Conservation (phyloP, 225 moss, liverwort and hornwort genomes). For the Sphagnum tenellum region DNA sequence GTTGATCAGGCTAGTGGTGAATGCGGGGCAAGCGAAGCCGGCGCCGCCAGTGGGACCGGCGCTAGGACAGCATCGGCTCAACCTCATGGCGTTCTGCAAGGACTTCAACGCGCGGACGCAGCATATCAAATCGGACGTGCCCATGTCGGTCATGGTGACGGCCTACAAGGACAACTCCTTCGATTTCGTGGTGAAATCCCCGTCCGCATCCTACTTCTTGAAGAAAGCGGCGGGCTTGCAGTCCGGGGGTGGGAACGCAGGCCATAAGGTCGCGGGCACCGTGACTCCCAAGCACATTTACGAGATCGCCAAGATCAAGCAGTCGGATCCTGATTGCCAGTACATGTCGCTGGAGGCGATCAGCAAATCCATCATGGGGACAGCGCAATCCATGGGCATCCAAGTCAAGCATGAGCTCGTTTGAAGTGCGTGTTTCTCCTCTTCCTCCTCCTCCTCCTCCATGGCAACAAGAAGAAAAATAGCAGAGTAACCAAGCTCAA, state of each 20-base stretch:
- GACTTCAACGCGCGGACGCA: slow-evolving; percentile 97
- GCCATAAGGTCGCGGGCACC: slow-evolving; percentile 65
- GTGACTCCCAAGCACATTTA: slow-evolving; percentile 77
- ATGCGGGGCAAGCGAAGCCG: slow-evolving; percentile 93
- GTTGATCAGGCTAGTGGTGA: slow-evolving; percentile 75
- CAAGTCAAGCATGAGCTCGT: slow-evolving; percentile 46
- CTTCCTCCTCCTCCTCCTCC: no score
- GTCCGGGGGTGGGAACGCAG: slow-evolving; percentile 63
- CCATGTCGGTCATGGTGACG: slow-evolving; percentile 84
- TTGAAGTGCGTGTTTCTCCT: slow-evolving; percentile 9
- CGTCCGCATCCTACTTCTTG: slow-evolving; percentile 71
- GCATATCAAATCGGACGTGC: slow-evolving; percentile 73
- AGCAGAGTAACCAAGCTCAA: no score
- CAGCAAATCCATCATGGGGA: slow-evolving; percentile 82
- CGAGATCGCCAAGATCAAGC: slow-evolving; percentile 96
- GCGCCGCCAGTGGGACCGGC: slow-evolving; percentile 93
- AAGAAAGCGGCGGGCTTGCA: slow-evolving; percentile 90
- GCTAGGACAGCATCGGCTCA: slow-evolving; percentile 78
- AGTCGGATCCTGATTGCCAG: slow-evolving; percentile 84
- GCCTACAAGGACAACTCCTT: slow-evolving; percentile 83
- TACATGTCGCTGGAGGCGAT: slow-evolving; percentile 77
- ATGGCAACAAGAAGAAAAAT: no score
- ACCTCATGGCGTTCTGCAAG: slow-evolving; percentile 94
- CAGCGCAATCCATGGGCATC: slow-evolving; percentile 92
- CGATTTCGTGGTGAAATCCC: slow-evolving; percentile 78